Conservation (phyloP, 805 yeast species). For the Jamesozyma lodderae region DNA sequence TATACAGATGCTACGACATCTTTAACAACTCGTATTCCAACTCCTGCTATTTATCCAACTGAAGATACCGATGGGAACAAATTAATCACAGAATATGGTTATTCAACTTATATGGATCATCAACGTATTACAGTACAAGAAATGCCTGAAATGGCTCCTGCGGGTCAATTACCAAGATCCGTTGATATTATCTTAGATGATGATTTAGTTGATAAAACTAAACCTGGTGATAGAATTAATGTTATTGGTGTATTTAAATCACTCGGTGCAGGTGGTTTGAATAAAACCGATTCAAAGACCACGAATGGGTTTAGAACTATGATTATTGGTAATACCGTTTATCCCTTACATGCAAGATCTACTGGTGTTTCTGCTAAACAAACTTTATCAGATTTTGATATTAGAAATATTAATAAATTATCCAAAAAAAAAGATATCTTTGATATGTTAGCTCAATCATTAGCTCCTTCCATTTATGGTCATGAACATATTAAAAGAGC, state of each 20-base stretch:
- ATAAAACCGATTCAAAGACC: conserved; percentile 24
- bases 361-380: conserved; percentile 70
- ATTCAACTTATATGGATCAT: conserved; percentile 85
- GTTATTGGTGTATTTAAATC: conserved; percentile 91
- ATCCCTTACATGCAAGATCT: conserved; percentile 80
- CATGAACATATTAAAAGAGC: conserved; percentile 88
- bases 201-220: conserved; percentile 82
- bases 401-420: conserved; percentile 74
- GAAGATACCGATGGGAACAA: conserved; percentile 89
- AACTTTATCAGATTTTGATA: conserved; percentile 66
- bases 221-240: conserved; percentile 95
- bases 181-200: conserved; percentile 90
- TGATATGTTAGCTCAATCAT: conserved; percentile 69
- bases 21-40: conserved; percentile 38
- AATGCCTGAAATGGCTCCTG: conserved; percentile 96
- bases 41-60: conserved; percentile 83
- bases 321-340: conserved; percentile 81
- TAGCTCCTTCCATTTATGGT: conserved; percentile 95
- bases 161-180: conserved; percentile 93
- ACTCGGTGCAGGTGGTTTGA: conserved; percentile 55
- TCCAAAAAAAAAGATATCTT: conserved; percentile 65
- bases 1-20: conserved; percentile 90
- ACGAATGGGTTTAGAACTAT: conserved; percentile 67
- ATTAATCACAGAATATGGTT: conserved; percentile 84
- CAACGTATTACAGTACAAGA: conserved; percentile 91